A percentile compares a stretch with the other conserved stretches of the same genome.
Evolutionary conservation across 164 flowering plant genomes (phyloP).

Genomic region (Stephania japonica): DNA sequence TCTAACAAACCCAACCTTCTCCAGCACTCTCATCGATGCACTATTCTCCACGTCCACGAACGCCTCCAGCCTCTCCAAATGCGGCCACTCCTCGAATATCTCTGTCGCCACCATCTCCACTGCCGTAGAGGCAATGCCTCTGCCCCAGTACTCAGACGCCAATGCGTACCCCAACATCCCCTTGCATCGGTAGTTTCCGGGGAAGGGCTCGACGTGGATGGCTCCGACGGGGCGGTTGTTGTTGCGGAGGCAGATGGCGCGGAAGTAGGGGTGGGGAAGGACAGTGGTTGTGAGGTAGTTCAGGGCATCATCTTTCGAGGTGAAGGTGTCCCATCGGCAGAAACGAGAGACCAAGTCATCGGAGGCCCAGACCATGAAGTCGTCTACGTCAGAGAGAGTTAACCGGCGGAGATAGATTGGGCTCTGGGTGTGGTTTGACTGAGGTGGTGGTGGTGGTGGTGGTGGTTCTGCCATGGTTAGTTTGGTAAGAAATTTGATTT

Average conservation of each 20-base stretch:
- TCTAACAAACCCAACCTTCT: constrained; percentile 46
- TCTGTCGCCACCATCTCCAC: constrained; percentile 44
- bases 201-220: constrained; percentile 26
- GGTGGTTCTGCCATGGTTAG: no score
- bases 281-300: constrained; percentile 23
- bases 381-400: constrained; percentile 31
- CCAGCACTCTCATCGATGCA: constrained; percentile 62
- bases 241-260: constrained; percentile 60
- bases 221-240: constrained; percentile 44
- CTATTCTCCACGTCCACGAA: constrained; percentile 52
- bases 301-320: constrained; percentile 38
- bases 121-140: constrained; percentile 56
- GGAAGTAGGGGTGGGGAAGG: constrained; percentile 48
- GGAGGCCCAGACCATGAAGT: constrained; percentile 34
- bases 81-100: constrained; percentile 50
- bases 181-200: constrained; percentile 28
- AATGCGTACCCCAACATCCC: constrained; percentile 62
- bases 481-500: no score
- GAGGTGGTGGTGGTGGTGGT: no score
- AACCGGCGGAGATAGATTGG: constrained; percentile 25
- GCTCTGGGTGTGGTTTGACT: not conserved
- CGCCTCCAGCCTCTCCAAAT: constrained; percentile 66
- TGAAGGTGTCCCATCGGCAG: constrained; percentile 37
- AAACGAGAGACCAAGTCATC: constrained; percentile 32
- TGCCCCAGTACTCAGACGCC: constrained; percentile 58